Percentiles rank a stretch among this genome's conserved stretches.
phyloP scores from a whole-genome alignment of 2,329 filamentous ascomycete species.

The Colletotrichum ledebouriae region DNA sequence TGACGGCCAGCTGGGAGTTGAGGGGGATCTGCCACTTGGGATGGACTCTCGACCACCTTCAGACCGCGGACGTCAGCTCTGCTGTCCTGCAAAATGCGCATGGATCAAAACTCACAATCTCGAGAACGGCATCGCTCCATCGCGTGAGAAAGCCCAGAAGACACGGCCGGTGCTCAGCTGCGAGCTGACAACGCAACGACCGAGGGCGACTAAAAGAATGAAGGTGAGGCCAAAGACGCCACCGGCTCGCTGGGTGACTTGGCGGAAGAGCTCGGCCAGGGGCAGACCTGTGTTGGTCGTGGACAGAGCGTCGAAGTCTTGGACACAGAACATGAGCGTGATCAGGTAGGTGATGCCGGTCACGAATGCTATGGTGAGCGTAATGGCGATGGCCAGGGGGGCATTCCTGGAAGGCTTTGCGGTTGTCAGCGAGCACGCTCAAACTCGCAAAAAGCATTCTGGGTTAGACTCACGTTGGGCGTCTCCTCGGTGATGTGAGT shows the following conservation, averaged over 20 bases:
- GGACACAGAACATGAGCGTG: constrained; percentile 65
- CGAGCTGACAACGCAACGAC: constrained; percentile 55
- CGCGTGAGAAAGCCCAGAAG: constrained; percentile 60
- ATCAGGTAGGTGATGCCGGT: constrained; percentile 65
- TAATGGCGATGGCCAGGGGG: constrained; percentile 57
- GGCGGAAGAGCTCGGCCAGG: constrained; percentile 60
- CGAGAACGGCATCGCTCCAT: constrained; percentile 57
- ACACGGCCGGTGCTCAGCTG: constrained; percentile 52
- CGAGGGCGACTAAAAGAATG: constrained; percentile 59
- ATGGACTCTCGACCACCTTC: constrained; percentile 54
- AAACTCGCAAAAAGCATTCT: background rate
- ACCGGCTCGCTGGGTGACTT: constrained; percentile 55
- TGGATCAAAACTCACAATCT: constrained; percentile 44
- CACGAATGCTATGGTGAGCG: constrained; percentile 62
- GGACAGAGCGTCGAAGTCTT: constrained; percentile 60
- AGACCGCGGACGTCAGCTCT: background rate
- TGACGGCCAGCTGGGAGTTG: constrained; percentile 53
- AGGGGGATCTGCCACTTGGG: constrained; percentile 53
- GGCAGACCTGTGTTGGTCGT: constrained; percentile 58
- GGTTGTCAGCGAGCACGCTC: background rate
- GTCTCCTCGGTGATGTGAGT: constrained; percentile 66
- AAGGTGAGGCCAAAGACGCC: constrained; percentile 58
- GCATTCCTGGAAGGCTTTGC: constrained; percentile 52
- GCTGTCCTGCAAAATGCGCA: constrained; percentile 40
- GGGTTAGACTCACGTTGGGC: constrained; percentile 56